phyloP scores from a whole-genome alignment of 2,329 filamentous ascomycete species.

The Myriosclerotinia scirpicola region DNA sequence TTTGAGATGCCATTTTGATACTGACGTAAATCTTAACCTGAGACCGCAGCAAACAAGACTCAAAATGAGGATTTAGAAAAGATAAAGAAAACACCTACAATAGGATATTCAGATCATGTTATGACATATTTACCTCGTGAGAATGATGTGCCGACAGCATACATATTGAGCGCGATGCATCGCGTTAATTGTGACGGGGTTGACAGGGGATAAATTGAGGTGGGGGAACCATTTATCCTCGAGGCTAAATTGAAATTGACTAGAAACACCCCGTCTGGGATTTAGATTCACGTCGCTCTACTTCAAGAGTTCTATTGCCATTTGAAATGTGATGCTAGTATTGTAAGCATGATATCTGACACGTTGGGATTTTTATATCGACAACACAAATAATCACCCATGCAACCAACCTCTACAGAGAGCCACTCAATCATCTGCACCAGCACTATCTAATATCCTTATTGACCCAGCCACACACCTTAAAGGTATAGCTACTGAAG shows the following conservation, averaged over 20 bases:
- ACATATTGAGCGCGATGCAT: not conserved
- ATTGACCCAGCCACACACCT: not conserved
- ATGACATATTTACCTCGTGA: not conserved
- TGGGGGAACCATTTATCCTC: not conserved
- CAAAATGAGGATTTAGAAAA: not conserved
- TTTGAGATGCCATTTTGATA: constrained; percentile 18
- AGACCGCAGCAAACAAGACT: not conserved
- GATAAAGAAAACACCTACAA: not conserved
- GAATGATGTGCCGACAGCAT: constrained; percentile 11
- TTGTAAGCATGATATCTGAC: not conserved
- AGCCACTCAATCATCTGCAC: not conserved
- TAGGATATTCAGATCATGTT: not conserved
- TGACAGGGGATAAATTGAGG: constrained; percentile 5
- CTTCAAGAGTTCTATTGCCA: not conserved
- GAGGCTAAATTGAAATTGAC: constrained; percentile 3
- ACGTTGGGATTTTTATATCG: not conserved
- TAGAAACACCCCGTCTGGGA: not conserved
- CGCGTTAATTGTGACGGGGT: not conserved
- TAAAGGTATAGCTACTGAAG: not conserved
- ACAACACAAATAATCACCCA: too few species aligned
- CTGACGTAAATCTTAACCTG: not conserved
- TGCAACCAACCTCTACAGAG: not conserved
- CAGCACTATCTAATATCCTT: not conserved
- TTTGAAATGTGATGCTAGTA: constrained; percentile 5
- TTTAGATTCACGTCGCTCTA: not conserved